Evolutionary conservation across 148 eudicot species (phyloP), one percentile per base, ranked within the genome.

Genomic region (Amaranthus palmeri): DNA sequence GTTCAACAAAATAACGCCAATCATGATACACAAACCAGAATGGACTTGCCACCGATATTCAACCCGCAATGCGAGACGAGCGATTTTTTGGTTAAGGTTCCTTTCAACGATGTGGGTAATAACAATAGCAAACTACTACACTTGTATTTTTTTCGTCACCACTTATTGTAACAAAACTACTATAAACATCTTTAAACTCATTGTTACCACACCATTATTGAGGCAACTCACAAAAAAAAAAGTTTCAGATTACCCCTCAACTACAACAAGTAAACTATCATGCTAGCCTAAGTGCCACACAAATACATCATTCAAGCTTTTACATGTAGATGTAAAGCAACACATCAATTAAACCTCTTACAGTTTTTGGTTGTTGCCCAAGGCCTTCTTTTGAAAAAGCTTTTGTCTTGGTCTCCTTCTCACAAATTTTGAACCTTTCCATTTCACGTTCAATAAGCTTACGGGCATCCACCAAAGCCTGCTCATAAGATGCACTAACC

Each of bases 401-500:
- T 87, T 96, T 96, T 46, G 97, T 96, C 85, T 96, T 96, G 17
- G 99, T 92, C 83, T 96, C 99, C 74, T 96, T 96, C 84, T 96
- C 99, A 83, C 99, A 96, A 52, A 96, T 92, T 83, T 96, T 96
- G 74, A 96, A 96, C 75, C 97, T 82, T 82, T 96, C 99, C 99
- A 96, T 96, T 84, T 96, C 99, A 71, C 93, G 92, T 81, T 96
- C 99, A 45, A 96, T 96, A 42, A 63, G 90, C 86, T 90, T 96
- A 12, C 99, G 96, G 42, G 99, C 88, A 85, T 96, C 99, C 88
- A 96, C 82, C 81, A 96, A 85, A 80, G 97, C 93, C 93, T 96
- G 97, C 96, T 96, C 99, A 96, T 92, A 96, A 81, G 95, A 90
- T 80, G 99, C 99, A 92, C 99, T 96, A 86, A 96, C 99, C 99